These are phyloP conservation scores for Colletotrichum filicis DNA, from an alignment of 2,329 filamentous ascomycete genomes.

Conservation along the genomic window DNA sequence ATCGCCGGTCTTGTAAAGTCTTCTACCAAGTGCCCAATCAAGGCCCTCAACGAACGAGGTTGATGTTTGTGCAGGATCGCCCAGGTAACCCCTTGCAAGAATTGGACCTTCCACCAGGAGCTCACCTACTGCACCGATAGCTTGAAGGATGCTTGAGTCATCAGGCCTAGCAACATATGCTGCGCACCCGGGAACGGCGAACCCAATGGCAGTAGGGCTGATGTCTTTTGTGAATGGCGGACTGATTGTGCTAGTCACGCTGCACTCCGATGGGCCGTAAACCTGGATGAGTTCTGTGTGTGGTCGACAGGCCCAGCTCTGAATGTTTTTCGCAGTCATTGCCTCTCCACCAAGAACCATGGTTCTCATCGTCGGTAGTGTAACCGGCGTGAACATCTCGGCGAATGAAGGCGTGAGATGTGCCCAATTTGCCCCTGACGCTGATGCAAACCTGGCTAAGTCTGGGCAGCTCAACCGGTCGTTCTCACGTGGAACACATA, in stretches of 20 bases:
- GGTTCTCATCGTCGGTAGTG: constrained; percentile 56
- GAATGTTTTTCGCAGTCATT: constrained; percentile 60
- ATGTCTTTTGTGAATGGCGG: constrained; percentile 50
- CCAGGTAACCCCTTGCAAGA: constrained; percentile 70
- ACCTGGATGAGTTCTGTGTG: constrained; percentile 55
- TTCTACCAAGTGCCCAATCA: constrained; percentile 63
- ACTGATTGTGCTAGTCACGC: constrained; percentile 40
- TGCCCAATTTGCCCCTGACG: constrained; percentile 54
- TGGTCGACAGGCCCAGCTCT: constrained; percentile 53
- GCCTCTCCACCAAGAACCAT: constrained; percentile 62
- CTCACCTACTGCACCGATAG: constrained; percentile 36
- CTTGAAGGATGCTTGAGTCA: constrained; percentile 7
- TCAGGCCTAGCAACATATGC: constrained; percentile 35
- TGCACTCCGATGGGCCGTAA: constrained; percentile 65
- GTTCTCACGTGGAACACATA: constrained; percentile 65
- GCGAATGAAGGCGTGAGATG: constrained; percentile 62
- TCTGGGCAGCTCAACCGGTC: constrained; percentile 57
- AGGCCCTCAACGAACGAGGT: constrained; percentile 77
- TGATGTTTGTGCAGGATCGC: constrained; percentile 68
- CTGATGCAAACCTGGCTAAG: background rate
- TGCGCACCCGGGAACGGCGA: constrained; percentile 38
- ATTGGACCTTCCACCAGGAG: constrained; percentile 38
- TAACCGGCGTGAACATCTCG: constrained; percentile 54
- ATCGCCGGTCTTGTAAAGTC: constrained; percentile 85
- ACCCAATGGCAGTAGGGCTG: constrained; percentile 47